Base-by-base conservation (phyloP, 345 rosid genomes). In the Moricandia arvensis region DNA sequence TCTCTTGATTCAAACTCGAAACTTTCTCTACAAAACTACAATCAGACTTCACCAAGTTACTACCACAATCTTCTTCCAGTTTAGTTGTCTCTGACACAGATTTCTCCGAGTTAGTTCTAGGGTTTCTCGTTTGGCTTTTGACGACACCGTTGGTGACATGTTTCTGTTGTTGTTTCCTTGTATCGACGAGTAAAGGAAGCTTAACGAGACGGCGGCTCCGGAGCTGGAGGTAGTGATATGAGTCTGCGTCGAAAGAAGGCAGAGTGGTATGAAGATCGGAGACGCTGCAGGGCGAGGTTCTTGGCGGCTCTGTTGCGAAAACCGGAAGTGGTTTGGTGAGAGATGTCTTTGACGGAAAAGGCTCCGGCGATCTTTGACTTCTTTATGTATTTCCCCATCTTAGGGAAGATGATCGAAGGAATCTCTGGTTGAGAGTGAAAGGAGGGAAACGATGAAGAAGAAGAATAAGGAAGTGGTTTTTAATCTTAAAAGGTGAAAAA, bases 331-430 rank as follows among this genome's bases (percentile, higher is more conserved):
- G 81, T 69, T 72, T 83, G 66, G 45, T 79, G 75, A 53, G 86
- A 73, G 21, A 75, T 57, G 3, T 86, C 86, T 75, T 80, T 78
- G 16, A 81, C 71, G 8, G 83, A 76, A 9, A 83, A 24, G 63
- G 80, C 89, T 26, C 80, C 83, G 47, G 82, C 17, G 70, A 80
- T 37, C 72, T 85, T 85, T 12, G 89, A 82, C 66, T 87, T 89
- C 79, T 83, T 89, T 72, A 87, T 83, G 86, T 83, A 89, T 83
- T 83, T 87, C 0, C 94, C 94, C 91, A 87, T 89, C 76, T 68
- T 7, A 5, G 41, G 65, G 35, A 13, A 69, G 47, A 31, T 70
- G 0, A 33, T 13, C 8, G 8, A 27, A 7, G 17, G 69, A 57
- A 61, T 72, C 69, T 72, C 58, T 17, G 49, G 75, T 29, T 3